Conservation (phyloP, 176 grass and related monocot species). For the Cenchrus purpureus region DNA sequence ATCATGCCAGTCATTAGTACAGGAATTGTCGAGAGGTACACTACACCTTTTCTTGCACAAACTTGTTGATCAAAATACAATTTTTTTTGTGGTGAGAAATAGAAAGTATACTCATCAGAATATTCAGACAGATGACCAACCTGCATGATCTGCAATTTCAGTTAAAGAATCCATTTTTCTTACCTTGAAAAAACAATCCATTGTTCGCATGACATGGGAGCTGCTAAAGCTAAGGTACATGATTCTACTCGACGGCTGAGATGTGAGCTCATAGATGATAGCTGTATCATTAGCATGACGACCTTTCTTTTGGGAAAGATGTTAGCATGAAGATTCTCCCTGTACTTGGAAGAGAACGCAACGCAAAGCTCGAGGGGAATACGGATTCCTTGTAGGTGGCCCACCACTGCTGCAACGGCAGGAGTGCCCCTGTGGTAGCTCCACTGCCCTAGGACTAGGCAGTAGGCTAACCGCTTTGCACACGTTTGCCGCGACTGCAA, state of each 20-base stretch:
- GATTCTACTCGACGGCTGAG: constrained; percentile 22
- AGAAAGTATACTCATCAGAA: background rate
- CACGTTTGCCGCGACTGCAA: constrained; percentile 55
- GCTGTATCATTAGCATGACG: background rate
- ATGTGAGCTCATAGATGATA: background rate
- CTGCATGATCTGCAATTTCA: background rate
- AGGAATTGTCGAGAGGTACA: background rate
- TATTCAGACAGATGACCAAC: background rate
- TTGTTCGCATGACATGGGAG: background rate
- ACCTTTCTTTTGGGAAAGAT: too few relatives aligned
- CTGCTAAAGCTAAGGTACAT: background rate
- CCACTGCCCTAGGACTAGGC: constrained; percentile 33
- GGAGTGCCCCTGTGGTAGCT: background rate
- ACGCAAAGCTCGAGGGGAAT: constrained; percentile 29
- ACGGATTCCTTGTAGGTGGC: constrained; percentile 34
- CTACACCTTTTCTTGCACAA: background rate
- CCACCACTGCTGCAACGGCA: constrained; percentile 9
- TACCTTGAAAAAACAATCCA: too few relatives aligned
- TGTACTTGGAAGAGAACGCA: constrained; percentile 24
- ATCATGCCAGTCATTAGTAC: background rate
- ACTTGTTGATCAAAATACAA: background rate
- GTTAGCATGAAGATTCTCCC: constrained; percentile 35
- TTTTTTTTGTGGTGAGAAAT: background rate
- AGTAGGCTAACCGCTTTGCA: constrained; percentile 52
- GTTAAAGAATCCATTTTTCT: background rate